Percentiles rank a stretch among this genome's conserved stretches.
Evolutionary conservation across 768 basidiomycete species (phyloP).

Genomic region (Rhizopogon roseolus): DNA sequence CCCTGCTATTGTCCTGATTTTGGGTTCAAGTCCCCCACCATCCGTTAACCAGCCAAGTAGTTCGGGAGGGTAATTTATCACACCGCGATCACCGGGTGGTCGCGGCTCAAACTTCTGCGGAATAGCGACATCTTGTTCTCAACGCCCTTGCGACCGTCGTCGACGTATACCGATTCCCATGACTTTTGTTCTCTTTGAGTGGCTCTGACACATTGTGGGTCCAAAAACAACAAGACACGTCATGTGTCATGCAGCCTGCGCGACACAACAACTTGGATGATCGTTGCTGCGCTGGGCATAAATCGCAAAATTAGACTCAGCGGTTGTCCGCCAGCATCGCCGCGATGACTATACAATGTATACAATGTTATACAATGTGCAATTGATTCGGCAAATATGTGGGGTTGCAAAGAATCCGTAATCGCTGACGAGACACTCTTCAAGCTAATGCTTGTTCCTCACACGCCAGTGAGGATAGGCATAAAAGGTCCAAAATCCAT

Average conservation of each 20-base stretch:
- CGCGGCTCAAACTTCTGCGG: too few relatives aligned
- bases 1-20: too few relatives aligned
- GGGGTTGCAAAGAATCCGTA: background rate
- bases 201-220: background rate
- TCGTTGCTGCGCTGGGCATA: background rate
- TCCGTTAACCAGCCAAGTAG: too few relatives aligned
- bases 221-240: background rate
- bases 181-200: background rate
- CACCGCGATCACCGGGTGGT: too few relatives aligned
- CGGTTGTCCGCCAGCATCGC: background rate
- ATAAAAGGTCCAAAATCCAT: background rate
- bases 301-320: background rate
- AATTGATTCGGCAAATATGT: background rate
- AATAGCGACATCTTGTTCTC: too few relatives aligned
- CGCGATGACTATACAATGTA: background rate
- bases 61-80: too few relatives aligned
- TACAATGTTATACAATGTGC: background rate
- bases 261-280: background rate
- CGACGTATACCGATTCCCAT: background rate
- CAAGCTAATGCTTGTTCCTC: background rate
- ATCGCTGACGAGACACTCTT: background rate
- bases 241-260: background rate
- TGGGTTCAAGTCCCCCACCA: too few relatives aligned
- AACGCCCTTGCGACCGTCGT: background rate
- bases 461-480: too few relatives aligned